phyloP scores from a whole-genome alignment of 352 stramenopile genomes.

The Phytophthora pini region DNA sequence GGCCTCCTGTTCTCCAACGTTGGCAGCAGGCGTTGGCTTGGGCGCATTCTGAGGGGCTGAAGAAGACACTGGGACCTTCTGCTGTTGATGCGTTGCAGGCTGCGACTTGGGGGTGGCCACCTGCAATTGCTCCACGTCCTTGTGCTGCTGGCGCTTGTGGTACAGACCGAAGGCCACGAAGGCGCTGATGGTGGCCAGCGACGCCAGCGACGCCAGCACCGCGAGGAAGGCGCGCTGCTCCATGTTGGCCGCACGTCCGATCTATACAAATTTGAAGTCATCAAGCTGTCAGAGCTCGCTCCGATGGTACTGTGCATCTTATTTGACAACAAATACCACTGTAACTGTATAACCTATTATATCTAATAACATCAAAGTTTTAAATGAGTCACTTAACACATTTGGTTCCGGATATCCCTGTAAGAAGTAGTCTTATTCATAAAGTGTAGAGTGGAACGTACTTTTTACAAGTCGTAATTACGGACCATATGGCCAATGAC shows the following conservation, averaged over 20 bases:
- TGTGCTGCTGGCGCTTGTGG: conserved; percentile 42
- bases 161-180: conserved; percentile 64
- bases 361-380: no score
- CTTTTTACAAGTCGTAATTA: no score
- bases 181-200: conserved; percentile 69
- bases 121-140: conserved; percentile 42
- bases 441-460: no score
- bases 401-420: no score
- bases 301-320: background rate
- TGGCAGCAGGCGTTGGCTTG: conserved; percentile 20
- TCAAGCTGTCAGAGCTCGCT: no score
- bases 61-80: conserved; percentile 23
- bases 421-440: no score
- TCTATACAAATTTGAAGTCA: conserved; percentile 17
- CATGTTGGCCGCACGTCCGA: conserved; percentile 29
- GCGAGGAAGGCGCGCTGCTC: conserved; percentile 63
- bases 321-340: background rate
- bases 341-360: no score
- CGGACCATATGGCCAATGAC: conserved; percentile 4
- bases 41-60: conserved; percentile 37
- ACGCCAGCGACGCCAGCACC: conserved; percentile 77
- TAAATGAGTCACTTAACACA: no score
- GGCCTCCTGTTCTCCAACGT: conserved; percentile 66
- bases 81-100: conserved; percentile 34
- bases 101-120: conserved; percentile 19